Evolutionary conservation across 2,329 filamentous ascomycete species (phyloP).

Genomic region (Penicillium sp.): DNA sequence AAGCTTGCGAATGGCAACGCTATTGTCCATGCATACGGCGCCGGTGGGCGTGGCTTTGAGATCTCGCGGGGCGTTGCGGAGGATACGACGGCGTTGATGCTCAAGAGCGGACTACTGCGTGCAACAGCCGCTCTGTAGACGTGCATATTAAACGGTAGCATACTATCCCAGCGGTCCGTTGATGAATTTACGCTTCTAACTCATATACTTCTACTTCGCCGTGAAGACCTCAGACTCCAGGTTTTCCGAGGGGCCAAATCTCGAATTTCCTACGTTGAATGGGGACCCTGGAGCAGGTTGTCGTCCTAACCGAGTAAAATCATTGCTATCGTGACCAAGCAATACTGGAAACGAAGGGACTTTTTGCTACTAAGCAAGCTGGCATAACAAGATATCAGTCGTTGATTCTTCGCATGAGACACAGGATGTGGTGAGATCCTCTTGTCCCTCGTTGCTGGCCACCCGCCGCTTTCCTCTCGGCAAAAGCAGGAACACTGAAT

Average conservation of each 20-base stretch:
- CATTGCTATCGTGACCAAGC: constrained; percentile 7
- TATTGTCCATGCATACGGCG: constrained; percentile 58
- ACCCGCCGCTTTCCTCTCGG: constrained; percentile 16
- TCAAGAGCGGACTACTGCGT: constrained; percentile 21
- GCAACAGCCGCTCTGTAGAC: constrained; percentile 26
- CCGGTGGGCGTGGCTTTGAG: constrained; percentile 61
- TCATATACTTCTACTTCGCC: too few relatives aligned
- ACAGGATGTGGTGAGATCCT: constrained; percentile 26
- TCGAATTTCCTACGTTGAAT: background rate
- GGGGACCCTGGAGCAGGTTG: constrained; percentile 6
- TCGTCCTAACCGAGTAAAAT: constrained; percentile 2
- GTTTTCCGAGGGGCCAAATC: too few relatives aligned
- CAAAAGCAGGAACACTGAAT: background rate
- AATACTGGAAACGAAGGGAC: constrained; percentile 24
- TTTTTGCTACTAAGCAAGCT: constrained; percentile 32
- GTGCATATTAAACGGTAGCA: background rate
- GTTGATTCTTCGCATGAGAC: constrained; percentile 28
- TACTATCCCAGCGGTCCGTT: too few relatives aligned
- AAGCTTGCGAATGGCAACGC: constrained; percentile 25
- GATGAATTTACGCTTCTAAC: too few relatives aligned
- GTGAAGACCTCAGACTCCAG: too few relatives aligned
- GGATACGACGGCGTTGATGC: constrained; percentile 47
- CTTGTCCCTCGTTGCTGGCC: constrained; percentile 21
- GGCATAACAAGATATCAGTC: constrained; percentile 32
- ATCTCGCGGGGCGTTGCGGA: constrained; percentile 60